Conservation (phyloP, 805 yeast genomes). For the Myxozyma neglecta region DNA sequence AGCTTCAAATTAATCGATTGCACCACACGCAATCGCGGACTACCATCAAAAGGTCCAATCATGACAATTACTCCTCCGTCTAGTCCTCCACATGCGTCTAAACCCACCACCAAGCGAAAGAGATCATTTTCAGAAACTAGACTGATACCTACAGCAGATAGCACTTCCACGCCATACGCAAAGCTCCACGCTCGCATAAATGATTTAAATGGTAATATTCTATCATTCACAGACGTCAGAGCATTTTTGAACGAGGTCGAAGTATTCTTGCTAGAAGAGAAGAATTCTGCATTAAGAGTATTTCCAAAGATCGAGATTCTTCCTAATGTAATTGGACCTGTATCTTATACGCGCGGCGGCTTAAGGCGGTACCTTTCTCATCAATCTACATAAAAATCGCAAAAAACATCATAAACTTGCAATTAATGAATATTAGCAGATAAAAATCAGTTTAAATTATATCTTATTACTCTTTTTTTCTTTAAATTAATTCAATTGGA, state of each 20-base stretch:
- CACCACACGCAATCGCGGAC: background rate
- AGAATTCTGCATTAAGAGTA: conserved; percentile 1
- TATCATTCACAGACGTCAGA: conserved; percentile 17
- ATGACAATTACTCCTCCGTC: background rate
- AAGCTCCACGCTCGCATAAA: background rate
- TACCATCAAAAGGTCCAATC: background rate
- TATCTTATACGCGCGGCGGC: conserved; percentile 6
- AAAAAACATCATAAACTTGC: too few relatives aligned
- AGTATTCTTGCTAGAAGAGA: background rate
- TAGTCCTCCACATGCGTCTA: background rate
- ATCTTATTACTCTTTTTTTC: too few relatives aligned
- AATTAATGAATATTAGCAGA: too few relatives aligned
- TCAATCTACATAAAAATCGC: too few relatives aligned
- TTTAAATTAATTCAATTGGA: too few relatives aligned
- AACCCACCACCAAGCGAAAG: background rate
- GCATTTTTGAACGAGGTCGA: conserved; percentile 8
- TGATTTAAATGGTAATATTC: background rate
- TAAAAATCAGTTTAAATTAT: too few relatives aligned
- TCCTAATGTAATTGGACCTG: conserved; percentile 16
- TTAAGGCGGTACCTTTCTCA: background rate
- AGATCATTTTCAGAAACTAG: background rate
- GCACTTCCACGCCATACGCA: background rate
- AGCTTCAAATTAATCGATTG: conserved; percentile 16
- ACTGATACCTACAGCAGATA: background rate
- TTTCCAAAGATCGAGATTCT: conserved; percentile 26